phyloP scores from a whole-genome alignment of 768 basidiomycete species.

The Lactarius akahatsu region DNA sequence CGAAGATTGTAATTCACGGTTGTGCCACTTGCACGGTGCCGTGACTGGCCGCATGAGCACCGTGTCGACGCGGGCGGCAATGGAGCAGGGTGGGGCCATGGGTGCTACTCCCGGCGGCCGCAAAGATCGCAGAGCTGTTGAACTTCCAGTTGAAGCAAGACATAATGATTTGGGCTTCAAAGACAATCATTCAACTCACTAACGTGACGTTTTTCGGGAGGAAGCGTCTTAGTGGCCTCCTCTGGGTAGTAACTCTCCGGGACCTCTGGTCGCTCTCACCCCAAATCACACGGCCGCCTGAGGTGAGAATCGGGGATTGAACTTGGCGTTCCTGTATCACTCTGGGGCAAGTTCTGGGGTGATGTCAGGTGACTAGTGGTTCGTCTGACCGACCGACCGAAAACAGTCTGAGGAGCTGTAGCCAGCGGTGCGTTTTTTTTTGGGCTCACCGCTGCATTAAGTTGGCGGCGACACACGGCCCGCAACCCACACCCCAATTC shows the following conservation, averaged over 20 bases:
- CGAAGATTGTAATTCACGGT: too few species aligned
- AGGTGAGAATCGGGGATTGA: background rate
- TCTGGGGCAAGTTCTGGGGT: background rate
- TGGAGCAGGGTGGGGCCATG: background rate
- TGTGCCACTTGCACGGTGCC: too few species aligned
- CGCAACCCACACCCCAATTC: background rate
- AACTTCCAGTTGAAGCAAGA: too few species aligned
- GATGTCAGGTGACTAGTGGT: background rate
- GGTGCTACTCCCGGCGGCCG: background rate
- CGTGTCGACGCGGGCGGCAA: background rate
- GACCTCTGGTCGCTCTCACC: background rate
- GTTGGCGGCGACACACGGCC: background rate
- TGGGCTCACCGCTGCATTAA: background rate
- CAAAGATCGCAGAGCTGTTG: background rate
- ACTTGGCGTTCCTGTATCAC: background rate
- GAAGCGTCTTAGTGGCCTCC: background rate
- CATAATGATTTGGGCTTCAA: too few species aligned
- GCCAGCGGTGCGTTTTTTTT: background rate
- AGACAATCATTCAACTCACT: background rate
- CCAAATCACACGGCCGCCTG: background rate
- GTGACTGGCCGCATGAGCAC: background rate
- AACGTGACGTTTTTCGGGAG: background rate
- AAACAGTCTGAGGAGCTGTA: background rate
- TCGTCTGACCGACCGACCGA: background rate
- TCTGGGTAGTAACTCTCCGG: too few species aligned